Conservation (phyloP, 2,329 filamentous ascomycete genomes). For the Xylariaceae sp. region DNA sequence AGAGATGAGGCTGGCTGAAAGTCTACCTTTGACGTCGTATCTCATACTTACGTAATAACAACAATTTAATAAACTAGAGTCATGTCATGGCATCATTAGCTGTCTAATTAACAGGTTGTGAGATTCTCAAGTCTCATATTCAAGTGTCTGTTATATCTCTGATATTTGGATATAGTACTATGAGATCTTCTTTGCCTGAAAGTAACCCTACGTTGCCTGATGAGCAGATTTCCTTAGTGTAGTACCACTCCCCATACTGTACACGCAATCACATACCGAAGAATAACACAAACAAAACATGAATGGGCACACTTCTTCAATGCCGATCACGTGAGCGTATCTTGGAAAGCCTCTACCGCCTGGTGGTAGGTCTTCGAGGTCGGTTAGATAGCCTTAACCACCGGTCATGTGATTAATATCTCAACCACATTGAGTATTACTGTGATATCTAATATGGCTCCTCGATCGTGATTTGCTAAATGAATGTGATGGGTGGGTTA, state of each 20-base stretch:
- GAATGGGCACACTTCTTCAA: slow-evolving; percentile 1
- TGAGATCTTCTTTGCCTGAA: neutral
- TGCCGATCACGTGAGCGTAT: slow-evolving; percentile 32
- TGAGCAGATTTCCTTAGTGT: too few species aligned
- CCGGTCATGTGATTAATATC: slow-evolving; percentile 29
- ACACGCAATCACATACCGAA: neutral
- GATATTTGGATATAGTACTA: neutral
- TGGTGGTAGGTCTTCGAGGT: neutral
- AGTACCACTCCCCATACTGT: too few species aligned
- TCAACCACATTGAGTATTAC: slow-evolving; percentile 4
- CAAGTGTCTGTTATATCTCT: too few species aligned
- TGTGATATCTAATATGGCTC: slow-evolving; percentile 1
- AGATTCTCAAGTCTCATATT: too few species aligned
- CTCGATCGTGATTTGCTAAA: neutral
- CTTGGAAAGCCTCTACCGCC: slow-evolving; percentile 16
- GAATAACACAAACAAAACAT: neutral
- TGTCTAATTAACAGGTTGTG: too few species aligned
- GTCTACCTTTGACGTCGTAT: too few species aligned
- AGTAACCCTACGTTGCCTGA: neutral
- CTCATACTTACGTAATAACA: too few species aligned
- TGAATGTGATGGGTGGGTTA: neutral
- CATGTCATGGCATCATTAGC: too few species aligned
- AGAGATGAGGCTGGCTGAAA: too few species aligned
- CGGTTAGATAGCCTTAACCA: neutral
- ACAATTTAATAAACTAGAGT: too few species aligned